Evolutionary conservation across 2,329 filamentous ascomycete species (phyloP), one percentile per base, ranked within the genome.

Genomic region (Colletotrichum scovillei): DNA sequence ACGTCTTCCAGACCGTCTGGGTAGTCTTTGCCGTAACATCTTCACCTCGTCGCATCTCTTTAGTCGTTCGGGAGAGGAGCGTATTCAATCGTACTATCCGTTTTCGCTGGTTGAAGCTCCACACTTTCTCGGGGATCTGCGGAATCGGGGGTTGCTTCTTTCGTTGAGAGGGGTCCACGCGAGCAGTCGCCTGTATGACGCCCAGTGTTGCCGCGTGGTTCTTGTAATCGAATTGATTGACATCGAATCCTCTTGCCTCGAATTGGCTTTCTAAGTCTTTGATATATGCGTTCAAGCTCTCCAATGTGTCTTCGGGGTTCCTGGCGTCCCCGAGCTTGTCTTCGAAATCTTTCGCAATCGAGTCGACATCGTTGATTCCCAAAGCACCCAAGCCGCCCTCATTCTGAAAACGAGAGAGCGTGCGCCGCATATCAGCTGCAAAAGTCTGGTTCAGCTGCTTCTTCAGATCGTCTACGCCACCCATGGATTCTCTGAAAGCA

Each of bases 1-100:
- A 91, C 12, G 82, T 81, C 73, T 85, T 87, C 85, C 89, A 91
- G 5, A 85, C 80, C 1, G 80, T 79, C 30, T 79, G 79, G 24
- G 86, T 80, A 4, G 81, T 82, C 74, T 80, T 83, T 22, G 78
- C 78, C 5, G 77, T 67, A 12, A 69, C 52, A n/a, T 67, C 63
- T 35, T 75, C 74, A 14, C 77, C 76, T 24, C 78, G 77, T n/a
- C 77, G 76, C 55, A 80, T 65, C 28, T 83, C 76, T 30, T 78
- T 78, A 11, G 76, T 76, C 12, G 81, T 78, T 9, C 78, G 78
- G 0, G 77, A 74, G 5, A 86, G 72, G 4, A 77, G 68, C 0
- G 75, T 56, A 69, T 86, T 86, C 32, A 86, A 77, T 32, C 78
- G 81, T n/a, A 77, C 63, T 7, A 86, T 75, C 74, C 84, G 84